Evolutionary conservation across 2,329 filamentous ascomycete species (phyloP).

Genomic region (Stemphylium lycopersici): DNA sequence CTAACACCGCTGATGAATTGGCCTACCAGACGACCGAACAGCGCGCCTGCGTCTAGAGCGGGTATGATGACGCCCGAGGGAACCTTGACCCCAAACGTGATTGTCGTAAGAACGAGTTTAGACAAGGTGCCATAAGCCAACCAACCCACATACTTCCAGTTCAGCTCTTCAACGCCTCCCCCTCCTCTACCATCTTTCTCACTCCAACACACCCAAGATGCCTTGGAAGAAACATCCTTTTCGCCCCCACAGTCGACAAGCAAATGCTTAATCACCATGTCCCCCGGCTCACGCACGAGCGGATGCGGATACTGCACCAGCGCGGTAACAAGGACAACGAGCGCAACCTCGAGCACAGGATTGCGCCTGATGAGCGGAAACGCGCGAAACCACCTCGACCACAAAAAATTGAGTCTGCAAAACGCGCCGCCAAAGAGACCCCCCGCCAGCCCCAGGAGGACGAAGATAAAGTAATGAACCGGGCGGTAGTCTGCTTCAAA

Average conservation of each 20-base stretch:
- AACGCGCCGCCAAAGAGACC: constrained; percentile 65
- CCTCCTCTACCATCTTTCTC: constrained; percentile 51
- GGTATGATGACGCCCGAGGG: constrained; percentile 67
- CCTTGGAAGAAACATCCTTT: constrained; percentile 20
- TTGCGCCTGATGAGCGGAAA: constrained; percentile 60
- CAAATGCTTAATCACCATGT: constrained; percentile 62
- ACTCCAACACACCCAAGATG: constrained; percentile 59
- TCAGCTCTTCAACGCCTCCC: constrained; percentile 15
- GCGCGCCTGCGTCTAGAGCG: constrained; percentile 62
- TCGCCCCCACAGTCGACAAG: constrained; percentile 59
- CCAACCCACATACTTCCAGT: constrained; percentile 56
- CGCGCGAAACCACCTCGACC: constrained; percentile 62
- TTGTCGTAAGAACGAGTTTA: constrained; percentile 62
- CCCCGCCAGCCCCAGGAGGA: constrained; percentile 62
- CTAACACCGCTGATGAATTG: constrained; percentile 54
- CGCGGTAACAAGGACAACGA: constrained; percentile 61
- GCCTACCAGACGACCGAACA: constrained; percentile 63
- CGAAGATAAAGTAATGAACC: constrained; percentile 63
- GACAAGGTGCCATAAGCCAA: constrained; percentile 60
- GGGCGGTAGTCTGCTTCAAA: constrained; percentile 63
- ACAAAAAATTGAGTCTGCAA: constrained; percentile 63
- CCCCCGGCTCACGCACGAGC: constrained; percentile 61
- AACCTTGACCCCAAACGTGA: constrained; percentile 66
- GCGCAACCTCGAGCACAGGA: constrained; percentile 62
- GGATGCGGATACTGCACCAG: constrained; percentile 64